phyloP scores from a whole-genome alignment of 73 alveolate genomes.

The Urostyla sp. region DNA sequence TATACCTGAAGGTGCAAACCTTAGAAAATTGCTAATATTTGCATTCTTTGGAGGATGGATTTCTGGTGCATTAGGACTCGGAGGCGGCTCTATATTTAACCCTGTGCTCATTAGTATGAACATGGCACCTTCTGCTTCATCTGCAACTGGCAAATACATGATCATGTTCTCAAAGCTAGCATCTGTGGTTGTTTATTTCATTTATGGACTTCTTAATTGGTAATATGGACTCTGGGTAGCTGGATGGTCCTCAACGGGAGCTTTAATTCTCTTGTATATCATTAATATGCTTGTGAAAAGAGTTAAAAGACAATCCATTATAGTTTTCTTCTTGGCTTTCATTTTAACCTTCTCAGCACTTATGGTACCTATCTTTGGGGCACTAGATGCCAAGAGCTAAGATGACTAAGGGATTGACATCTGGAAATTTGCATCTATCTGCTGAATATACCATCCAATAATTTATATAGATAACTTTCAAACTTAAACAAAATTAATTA shows the following conservation, averaged over 20 bases:
- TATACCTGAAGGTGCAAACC: background rate
- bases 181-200: background rate
- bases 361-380: conserved; percentile 8
- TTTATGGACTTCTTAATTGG: background rate
- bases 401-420: conserved; percentile 20
- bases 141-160: conserved; percentile 52
- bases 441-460: too few relatives aligned
- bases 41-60: conserved; percentile 32
- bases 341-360: background rate
- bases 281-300: background rate
- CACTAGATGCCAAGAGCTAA: background rate
- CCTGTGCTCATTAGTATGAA: conserved; percentile 36
- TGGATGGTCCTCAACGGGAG: background rate
- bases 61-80: conserved; percentile 47
- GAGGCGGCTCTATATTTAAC: conserved; percentile 51
- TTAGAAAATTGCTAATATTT: background rate
- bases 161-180: conserved; percentile 31
- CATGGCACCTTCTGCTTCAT: conserved; percentile 44
- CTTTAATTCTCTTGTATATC: background rate
- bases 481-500: background rate
- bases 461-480: background rate
- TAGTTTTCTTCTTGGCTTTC: background rate
- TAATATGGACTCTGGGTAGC: background rate
- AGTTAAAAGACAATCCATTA: background rate
- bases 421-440: conserved; percentile 34